Evolutionary conservation across 805 yeast genomes (phyloP), one percentile per base, ranked within the genome.

Genomic region (Cyberlindnera nakhonratchasimensis): DNA sequence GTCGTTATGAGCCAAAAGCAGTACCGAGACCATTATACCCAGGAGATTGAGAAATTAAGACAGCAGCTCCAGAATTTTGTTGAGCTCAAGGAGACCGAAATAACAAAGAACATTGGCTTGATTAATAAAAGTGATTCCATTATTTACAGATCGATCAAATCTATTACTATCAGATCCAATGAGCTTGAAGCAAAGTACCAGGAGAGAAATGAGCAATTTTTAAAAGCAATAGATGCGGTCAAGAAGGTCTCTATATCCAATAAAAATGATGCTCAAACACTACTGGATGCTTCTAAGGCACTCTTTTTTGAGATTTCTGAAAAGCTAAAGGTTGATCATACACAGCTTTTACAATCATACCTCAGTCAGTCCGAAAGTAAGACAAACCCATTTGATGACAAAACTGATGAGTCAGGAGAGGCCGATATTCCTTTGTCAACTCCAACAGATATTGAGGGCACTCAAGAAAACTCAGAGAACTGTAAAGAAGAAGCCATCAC

Each of bases 1-100:
- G 57, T 82, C 22, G 62, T 76, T 20, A 65, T 69, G 2, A 64
- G 77, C 4, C 82, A 78, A 47, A 63, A 63, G 37, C 76, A 77
- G 43, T 79, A 75, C 56, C 75, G 76, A 51, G 61, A 55, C 13
- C 72, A 72, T 43, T 77, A 75, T 50, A 67, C 62, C 38, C 53
- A 60, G 32, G 77, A 79, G 53, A 48, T 80, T 11, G 50, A 52
- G 8, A 56, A 54, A 5, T 51, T 79, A 37, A 62, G 68, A 24
- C 47, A 55, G 1, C 60, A 63, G 45, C 59, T 79, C 29, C 62
- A 64, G 9, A 43, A 50, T 1, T 72, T 66, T 48, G 65, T 75
- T 31, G 46, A 48, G 13, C 66, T 63, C 6, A 64, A 67, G 40
- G 57, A 62, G n/a, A 53, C 56, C 2, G 60, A 57, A 25, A 65